Base-by-base conservation (phyloP, 257 asterid species). In the Solanum gandarillasii region DNA sequence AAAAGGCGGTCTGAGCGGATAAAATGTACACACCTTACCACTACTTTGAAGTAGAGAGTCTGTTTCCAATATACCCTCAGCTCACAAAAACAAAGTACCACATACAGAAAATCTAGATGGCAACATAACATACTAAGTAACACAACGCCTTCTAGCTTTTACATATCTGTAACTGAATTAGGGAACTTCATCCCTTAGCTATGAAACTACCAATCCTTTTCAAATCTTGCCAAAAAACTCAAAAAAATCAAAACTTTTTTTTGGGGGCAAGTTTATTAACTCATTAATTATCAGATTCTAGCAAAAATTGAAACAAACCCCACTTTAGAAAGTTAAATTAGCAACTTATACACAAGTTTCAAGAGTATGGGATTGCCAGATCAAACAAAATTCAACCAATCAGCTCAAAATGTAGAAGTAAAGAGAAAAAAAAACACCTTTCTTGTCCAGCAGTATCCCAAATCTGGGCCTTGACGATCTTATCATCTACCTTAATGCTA, bases 401-500 rank as follows among this genome's bases (percentile, higher is more conserved):
- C 2, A n/a, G 60, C 78, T 71, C 25, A 70, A 32, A 71, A 71
- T 14, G 21, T 7, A 31, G 6, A 31, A 18, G 25, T 7, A 55
- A 68, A 14, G 20, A 68, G 11, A 2, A 6, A 12, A 27, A 70
- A 9, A 16, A 16, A 16, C 9, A 70, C 95, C 96, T 88, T 88
- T 93, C 96, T 83, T 93, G 96, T 32, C 96, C 96, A 74, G 96
- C 96, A 36, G 96, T 93, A 88, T 93, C 96, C 96, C 96, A 93
- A 91, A 93, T 93, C 94, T 93, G 96, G 76, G 96, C 94, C 85
- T 93, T 93, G 76, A 93, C 86, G 87, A 93, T 89, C 92, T 92
- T 93, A 90, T 91, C 94, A 78, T 93, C 96, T 25, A 93, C 96
- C 75, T 92, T 94, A 83, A 93, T 85, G 34, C 93, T 92, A 62